phyloP scores from a whole-genome alignment of 192 early-diverging fungal genomes.

The Mortierella hygrophila region DNA sequence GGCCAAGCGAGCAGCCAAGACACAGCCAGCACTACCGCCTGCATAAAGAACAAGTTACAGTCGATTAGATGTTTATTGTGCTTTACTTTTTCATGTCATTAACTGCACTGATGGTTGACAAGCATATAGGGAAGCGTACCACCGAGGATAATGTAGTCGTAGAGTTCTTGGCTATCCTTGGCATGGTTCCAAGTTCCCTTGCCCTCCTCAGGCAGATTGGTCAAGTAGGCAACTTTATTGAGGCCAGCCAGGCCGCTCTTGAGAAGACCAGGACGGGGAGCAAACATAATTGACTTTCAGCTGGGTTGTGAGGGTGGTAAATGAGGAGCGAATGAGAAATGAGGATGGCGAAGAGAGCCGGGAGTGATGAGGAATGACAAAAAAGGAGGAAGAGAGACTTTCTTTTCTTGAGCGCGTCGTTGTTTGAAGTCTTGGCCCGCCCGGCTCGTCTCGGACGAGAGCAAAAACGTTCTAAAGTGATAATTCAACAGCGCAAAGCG shows the following conservation, averaged over 20 bases:
- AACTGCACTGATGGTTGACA: too few relatives aligned
- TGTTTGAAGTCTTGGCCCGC: too few relatives aligned
- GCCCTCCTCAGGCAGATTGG: constrained; percentile 28
- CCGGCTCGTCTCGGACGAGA: too few relatives aligned
- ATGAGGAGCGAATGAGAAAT: background rate
- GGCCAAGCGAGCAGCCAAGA: constrained; percentile 41
- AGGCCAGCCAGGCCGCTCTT: background rate
- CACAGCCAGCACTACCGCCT: constrained; percentile 55
- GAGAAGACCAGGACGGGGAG: constrained; percentile 7
- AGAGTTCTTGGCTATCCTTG: constrained; percentile 34
- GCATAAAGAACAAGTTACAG: background rate
- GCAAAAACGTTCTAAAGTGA: too few relatives aligned
- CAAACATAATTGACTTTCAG: constrained; percentile 2
- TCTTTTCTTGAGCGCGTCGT: too few relatives aligned
- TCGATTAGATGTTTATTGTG: too few relatives aligned
- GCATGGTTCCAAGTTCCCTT: constrained; percentile 28
- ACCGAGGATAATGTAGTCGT: constrained; percentile 39
- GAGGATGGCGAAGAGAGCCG: background rate
- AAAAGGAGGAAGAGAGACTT: background rate
- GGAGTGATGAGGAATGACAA: constrained; percentile 7
- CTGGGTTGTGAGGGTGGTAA: background rate
- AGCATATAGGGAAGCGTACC: constrained; percentile 5
- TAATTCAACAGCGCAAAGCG: background rate
- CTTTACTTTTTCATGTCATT: too few relatives aligned
- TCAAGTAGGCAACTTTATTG: constrained; percentile 17